Evolutionary conservation across 257 asterid genomes (phyloP).

Genomic region (Agastache rugosa): DNA sequence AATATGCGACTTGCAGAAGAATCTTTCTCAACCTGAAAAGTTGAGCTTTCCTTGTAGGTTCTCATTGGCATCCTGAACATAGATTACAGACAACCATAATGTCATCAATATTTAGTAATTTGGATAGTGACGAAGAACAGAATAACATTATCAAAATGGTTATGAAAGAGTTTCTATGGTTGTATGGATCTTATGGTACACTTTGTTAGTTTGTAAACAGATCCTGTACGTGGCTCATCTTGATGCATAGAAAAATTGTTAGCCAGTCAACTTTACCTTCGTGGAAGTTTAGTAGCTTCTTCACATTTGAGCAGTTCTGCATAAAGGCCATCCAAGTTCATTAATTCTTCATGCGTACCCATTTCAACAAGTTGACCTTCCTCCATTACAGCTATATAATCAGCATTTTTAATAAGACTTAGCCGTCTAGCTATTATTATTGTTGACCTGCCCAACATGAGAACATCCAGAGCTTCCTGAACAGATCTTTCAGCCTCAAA

Average conservation of each 20-base stretch:
- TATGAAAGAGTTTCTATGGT: background rate
- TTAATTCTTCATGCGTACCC: conserved; percentile 98
- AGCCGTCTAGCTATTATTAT: conserved; percentile 95
- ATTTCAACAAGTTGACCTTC: conserved; percentile 99
- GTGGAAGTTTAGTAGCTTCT: conserved; percentile 98
- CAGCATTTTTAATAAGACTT: conserved; percentile 93
- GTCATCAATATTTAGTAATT: conserved; percentile 5
- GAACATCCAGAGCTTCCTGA: conserved; percentile 95
- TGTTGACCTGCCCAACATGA: conserved; percentile 97
- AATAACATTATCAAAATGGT: conserved; percentile 16
- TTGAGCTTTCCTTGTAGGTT: conserved; percentile 74
- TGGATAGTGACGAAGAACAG: conserved; percentile 17
- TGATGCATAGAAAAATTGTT: conserved; percentile 28
- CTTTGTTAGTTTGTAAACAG: conserved; percentile 24
- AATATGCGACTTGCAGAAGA: conserved; percentile 71
- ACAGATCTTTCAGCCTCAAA: conserved; percentile 98
- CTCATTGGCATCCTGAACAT: conserved; percentile 88
- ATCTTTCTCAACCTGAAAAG: conserved; percentile 91
- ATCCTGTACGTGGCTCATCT: conserved; percentile 10
- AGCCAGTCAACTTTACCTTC: conserved; percentile 62
- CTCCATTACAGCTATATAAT: conserved; percentile 99
- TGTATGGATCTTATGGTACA: conserved; percentile 21
- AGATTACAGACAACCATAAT: conserved; percentile 17
- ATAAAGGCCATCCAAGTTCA: conserved; percentile 93
- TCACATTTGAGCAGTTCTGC: conserved; percentile 97